Conservation (phyloP, 2,329 filamentous ascomycete species). For the Hypoxylon sp. region DNA sequence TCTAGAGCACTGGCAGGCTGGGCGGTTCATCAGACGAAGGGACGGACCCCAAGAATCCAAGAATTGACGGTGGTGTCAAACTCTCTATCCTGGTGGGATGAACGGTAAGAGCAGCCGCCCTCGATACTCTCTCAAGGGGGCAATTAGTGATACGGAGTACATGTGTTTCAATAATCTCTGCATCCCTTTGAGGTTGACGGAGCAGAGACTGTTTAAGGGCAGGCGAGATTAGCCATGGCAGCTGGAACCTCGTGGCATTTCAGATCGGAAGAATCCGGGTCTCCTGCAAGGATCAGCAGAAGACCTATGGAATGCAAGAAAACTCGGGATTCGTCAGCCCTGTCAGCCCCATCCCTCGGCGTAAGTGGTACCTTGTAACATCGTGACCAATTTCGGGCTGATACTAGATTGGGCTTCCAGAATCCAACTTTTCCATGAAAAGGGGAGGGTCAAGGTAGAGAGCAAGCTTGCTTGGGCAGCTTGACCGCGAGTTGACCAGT, state of each 20-base stretch:
- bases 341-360: conserved; percentile 42
- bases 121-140: background rate
- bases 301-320: conserved; percentile 23
- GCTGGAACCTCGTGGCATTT: conserved; percentile 41
- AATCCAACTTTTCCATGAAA: conserved; percentile 30
- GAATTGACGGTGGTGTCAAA: conserved; percentile 24
- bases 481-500: conserved; percentile 15
- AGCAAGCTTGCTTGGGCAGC: conserved; percentile 22
- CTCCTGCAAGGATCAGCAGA: conserved; percentile 33
- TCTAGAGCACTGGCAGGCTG: conserved; percentile 22
- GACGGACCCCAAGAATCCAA: conserved; percentile 23
- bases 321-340: conserved; percentile 43
- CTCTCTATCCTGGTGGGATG: conserved; percentile 15
- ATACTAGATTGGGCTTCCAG: conserved; percentile 34
- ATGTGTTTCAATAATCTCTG: conserved; percentile 29
- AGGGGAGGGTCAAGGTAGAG: conserved; percentile 15
- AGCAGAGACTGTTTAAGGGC: conserved; percentile 17
- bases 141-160: conserved; percentile 22
- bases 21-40: conserved; percentile 42
- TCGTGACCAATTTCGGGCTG: conserved; percentile 43
- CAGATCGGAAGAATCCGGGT: conserved; percentile 47
- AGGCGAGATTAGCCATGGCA: conserved; percentile 25
- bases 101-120: conserved; percentile 23
- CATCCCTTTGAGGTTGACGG: background rate
- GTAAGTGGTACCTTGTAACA: conserved; percentile 27